These are phyloP conservation scores for Crepidotus variabilis DNA, from an alignment of 768 basidiomycete species.

Conservation along the genomic window DNA sequence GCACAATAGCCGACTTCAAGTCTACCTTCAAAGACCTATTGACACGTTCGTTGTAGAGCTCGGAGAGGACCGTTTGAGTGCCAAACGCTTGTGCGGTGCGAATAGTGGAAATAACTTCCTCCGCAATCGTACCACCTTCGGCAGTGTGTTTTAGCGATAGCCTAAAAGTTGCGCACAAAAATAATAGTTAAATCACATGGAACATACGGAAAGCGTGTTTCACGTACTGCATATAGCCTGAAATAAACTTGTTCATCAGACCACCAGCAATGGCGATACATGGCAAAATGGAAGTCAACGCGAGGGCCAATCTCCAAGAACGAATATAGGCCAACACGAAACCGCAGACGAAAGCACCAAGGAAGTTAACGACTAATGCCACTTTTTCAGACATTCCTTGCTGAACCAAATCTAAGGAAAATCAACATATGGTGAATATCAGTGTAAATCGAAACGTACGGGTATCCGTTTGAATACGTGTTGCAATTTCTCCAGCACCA, in stretches of 20 bases:
- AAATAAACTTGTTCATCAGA: constrained; percentile 66
- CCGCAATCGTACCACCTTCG: constrained; percentile 77
- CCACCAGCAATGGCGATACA: constrained; percentile 75
- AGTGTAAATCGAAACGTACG: constrained; percentile 41
- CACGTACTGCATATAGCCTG: constrained; percentile 65
- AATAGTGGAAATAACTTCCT: constrained; percentile 89
- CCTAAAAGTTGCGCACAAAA: constrained; percentile 31
- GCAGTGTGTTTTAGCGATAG: constrained; percentile 72
- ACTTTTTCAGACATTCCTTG: constrained; percentile 92
- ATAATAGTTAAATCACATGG: neutral
- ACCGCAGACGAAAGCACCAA: constrained; percentile 73
- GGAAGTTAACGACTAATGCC: constrained; percentile 59
- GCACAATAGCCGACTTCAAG: constrained; percentile 54
- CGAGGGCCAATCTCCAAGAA: constrained; percentile 81
- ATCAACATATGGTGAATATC: too few relatives aligned
- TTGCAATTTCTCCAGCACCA: constrained; percentile 91
- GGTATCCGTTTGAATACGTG: constrained; percentile 86
- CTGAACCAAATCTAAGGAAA: constrained; percentile 72
- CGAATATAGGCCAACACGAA: constrained; percentile 70
- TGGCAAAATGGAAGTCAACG: constrained; percentile 77
- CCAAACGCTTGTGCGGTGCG: constrained; percentile 93
- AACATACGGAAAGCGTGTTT: constrained; percentile 10
- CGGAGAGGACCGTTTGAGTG: constrained; percentile 59
- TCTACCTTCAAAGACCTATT: constrained; percentile 48
- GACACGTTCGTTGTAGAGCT: constrained; percentile 64